Conservation (phyloP, 2,329 filamentous ascomycete species). For the Ophiocordyceps sinensis region DNA sequence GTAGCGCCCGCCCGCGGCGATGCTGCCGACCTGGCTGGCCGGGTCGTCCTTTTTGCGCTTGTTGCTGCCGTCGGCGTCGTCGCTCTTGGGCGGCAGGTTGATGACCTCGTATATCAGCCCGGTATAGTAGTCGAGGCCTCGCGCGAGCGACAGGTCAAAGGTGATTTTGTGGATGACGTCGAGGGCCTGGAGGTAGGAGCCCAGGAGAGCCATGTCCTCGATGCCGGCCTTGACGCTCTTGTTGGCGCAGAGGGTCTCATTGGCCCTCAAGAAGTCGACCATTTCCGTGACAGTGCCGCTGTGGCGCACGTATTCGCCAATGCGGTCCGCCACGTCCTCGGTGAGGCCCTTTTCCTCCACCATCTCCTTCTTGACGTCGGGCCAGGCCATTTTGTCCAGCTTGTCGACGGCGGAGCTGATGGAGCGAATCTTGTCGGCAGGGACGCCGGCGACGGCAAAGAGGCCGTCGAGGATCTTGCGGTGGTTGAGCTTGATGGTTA, state of each 20-base stretch:
- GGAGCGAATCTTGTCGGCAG: constrained; percentile 69
- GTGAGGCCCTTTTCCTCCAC: constrained; percentile 67
- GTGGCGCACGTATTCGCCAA: constrained; percentile 68
- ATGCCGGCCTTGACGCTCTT: constrained; percentile 65
- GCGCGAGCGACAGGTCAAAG: constrained; percentile 79
- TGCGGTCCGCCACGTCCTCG: constrained; percentile 65
- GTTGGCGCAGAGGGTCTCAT: constrained; percentile 56
- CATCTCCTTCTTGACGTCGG: constrained; percentile 85
- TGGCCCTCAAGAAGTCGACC: constrained; percentile 51
- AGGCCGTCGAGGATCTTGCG: constrained; percentile 86
- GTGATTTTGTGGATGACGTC: constrained; percentile 59
- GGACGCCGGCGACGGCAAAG: constrained; percentile 83
- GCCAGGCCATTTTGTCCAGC: constrained; percentile 84
- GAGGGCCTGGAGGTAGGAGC: constrained; percentile 70
- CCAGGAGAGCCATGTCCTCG: constrained; percentile 65
- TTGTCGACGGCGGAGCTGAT: constrained; percentile 94
- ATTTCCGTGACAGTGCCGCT: constrained; percentile 60
- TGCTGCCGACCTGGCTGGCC: constrained; percentile 59
- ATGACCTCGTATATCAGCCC: constrained; percentile 84
- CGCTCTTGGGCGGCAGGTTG: constrained; percentile 36
- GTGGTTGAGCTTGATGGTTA: constrained; percentile 91
- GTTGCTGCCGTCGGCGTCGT: constrained; percentile 20
- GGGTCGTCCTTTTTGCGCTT: constrained; percentile 36
- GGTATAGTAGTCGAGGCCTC: constrained; percentile 88
- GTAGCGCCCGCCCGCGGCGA: constrained; percentile 82